Base-by-base conservation (phyloP, 495 filamentous ascomycete genomes). In the Xylaria curta region DNA sequence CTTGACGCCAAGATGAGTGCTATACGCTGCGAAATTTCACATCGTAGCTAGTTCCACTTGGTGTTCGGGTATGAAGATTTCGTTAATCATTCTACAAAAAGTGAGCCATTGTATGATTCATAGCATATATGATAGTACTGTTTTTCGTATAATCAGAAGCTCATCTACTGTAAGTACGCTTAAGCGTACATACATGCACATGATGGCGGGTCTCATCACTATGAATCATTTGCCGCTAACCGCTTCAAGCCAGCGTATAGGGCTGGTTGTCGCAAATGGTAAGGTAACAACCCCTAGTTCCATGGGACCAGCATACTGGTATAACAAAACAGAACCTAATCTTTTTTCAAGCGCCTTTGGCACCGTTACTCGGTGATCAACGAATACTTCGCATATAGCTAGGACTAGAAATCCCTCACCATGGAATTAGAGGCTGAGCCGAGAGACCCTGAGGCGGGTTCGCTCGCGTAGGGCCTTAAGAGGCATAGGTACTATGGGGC, bases 191-290 rank as follows among this genome's bases (percentile, higher is more conserved):
- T 46, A 46, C 28, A 12, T 13, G 4, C 46, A 49, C 19, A 49
- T 49, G 46, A 49, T 49, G 19, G 19, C 4, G 46, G 46, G 17
- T 49, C 36, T 26, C 53, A 58, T 73, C 73, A 75, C 44, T 70
- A 70, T 75, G 73, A 75, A 70, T 75, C 73, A 75, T 75, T 1
- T n/a, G 51, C 10, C 24, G 21, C 65, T 56, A 67, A 21, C 28
- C 65, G 1, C 10, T 13, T 44, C 28, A 4, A 51, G 33, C 19
- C n/a, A 67, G 19, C 17, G 24, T n/a, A 9, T 2, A 51, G 46
- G 1, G 46, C 46, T 49, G 13, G 15, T 21, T 49, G 7, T 17
- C 17, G 44, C 17, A 47, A 47, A 54, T 54, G 12, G 51, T n/a
- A 51, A 51, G 10, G 28, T 3, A 31, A 31, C 28, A 2, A 13